These are phyloP conservation scores for Tylopilus subfusipes DNA, from an alignment of 768 basidiomycete genomes.

Conservation along the genomic window DNA sequence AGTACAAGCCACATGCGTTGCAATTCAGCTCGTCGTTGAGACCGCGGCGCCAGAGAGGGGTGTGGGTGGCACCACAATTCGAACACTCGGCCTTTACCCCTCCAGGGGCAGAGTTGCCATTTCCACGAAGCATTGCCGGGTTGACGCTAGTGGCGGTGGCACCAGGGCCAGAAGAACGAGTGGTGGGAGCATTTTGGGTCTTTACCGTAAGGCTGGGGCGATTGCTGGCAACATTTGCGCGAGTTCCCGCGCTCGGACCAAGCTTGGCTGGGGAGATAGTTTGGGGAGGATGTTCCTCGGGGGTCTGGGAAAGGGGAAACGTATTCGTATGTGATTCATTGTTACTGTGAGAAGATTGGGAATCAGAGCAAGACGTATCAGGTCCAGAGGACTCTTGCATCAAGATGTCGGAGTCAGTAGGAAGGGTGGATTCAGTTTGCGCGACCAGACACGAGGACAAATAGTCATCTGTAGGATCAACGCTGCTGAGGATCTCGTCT, in stretches of 20 bases:
- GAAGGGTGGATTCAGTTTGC: conserved; percentile 5
- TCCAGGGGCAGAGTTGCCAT: conserved; percentile 43
- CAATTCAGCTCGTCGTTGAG: conserved; percentile 88
- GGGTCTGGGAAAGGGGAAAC: conserved; percentile 37
- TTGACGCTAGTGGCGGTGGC: conserved; percentile 62
- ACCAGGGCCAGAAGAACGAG: conserved; percentile 57
- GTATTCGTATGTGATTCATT: conserved; percentile 8
- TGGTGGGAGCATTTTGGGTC: conserved; percentile 44
- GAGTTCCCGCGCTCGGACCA: conserved; percentile 48
- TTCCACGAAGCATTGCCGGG: conserved; percentile 37
- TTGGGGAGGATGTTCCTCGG: conserved; percentile 44
- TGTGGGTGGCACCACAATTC: conserved; percentile 86
- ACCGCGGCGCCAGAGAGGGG: conserved; percentile 82
- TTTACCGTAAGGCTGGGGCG: conserved; percentile 61
- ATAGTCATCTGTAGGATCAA: conserved; percentile 24
- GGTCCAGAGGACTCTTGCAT: conserved; percentile 28
- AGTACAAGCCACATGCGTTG: conserved; percentile 86
- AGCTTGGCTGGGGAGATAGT: no score
- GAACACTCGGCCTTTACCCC: conserved; percentile 80
- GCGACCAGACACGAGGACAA: not conserved
- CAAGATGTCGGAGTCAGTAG: conserved; percentile 19
- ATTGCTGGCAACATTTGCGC: conserved; percentile 41
- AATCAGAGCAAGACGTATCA: conserved; percentile 11
- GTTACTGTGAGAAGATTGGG: conserved; percentile 1
- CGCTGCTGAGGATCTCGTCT: conserved; percentile 61